phyloP scores from a whole-genome alignment of 2,329 filamentous ascomycete genomes.

The Phaeosphaeria sp. region DNA sequence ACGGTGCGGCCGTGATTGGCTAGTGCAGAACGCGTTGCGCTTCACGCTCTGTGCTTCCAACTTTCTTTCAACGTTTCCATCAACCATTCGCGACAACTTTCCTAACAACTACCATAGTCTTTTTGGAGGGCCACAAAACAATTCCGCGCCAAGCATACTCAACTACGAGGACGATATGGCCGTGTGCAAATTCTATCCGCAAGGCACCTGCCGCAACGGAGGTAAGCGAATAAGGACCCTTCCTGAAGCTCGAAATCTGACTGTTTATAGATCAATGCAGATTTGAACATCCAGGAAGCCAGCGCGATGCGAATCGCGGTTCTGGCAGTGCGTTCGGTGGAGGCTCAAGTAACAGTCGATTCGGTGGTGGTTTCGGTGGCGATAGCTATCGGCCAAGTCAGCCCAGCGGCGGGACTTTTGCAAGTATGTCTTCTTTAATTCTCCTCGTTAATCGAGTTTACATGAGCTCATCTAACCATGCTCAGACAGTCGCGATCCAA shows the following conservation, averaged over 20 bases:
- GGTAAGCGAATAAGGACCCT: conserved; percentile 52
- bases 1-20: conserved; percentile 16
- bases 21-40: conserved; percentile 30
- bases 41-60: conserved; percentile 16
- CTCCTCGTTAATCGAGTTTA: background rate
- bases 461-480: background rate
- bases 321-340: conserved; percentile 35
- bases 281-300: conserved; percentile 64
- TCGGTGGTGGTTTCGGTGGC: conserved; percentile 58
- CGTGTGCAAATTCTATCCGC: conserved; percentile 70
- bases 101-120: conserved; percentile 21
- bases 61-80: conserved; percentile 11
- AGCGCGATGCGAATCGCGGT: conserved; percentile 30
- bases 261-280: conserved; percentile 61
- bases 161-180: conserved; percentile 38
- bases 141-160: background rate
- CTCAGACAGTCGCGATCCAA: conserved; percentile 25
- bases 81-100: conserved; percentile 9
- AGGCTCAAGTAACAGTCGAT: conserved; percentile 55
- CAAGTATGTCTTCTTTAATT: conserved; percentile 37
- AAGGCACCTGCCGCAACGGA: conserved; percentile 71
- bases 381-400: conserved; percentile 44
- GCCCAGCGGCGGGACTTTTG: conserved; percentile 45
- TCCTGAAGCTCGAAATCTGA: conserved; percentile 9
- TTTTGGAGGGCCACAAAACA: conserved; percentile 5